Base-by-base conservation (phyloP, 495 filamentous ascomycete genomes). In the Penicillium atrosanguineum region DNA sequence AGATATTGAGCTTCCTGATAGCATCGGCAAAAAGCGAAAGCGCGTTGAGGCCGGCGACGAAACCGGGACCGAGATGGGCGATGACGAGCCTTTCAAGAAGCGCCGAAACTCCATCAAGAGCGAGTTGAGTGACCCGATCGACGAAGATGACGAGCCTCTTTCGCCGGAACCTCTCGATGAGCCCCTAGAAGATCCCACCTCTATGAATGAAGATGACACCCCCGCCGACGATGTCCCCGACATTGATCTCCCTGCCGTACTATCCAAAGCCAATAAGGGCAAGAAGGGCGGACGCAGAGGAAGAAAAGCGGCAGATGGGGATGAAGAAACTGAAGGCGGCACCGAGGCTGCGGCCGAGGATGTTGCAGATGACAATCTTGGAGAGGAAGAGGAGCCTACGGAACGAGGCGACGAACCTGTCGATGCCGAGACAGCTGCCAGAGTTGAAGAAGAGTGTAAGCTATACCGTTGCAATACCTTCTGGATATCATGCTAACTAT, bases 361-460 rank as follows among this genome's bases (percentile, higher is more conserved):
- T 34, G 54, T 46, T 23, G 61, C 57, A 39, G 75, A 76, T 50
- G 70, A 76, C 34, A 61, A 62, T 37, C 52, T 69, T 34, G 71
- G 58, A 28, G 79, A 80, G 54, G 79, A 79, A 25, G 79, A 80
- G 26, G 72, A 72, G 53, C 52, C 62, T 19, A 68, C 60, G 20
- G 76, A 79, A 53, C 69, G 61, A 7, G 72, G 53, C 20, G 75
- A 78, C 28, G 71, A 75, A 38, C 67, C 50, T 19, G 69, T 74
- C 48, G 74, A 76, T 46, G 64, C 68, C 25, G 74, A 76, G 39
- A 65, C 65, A 8, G 53, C 69, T 26, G 67, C 74, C 9, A 71
- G 69, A 53, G 46, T 58, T 1, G 75, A 77, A 62, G 90, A 95
- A 85, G 89, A 91, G 70, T 74, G 88, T 92, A 81, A 70, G 87